Evolutionary conservation across 2,329 filamentous ascomycete genomes (phyloP), one percentile per base, ranked within the genome.

Genomic region (Hypoxylon sp.): DNA sequence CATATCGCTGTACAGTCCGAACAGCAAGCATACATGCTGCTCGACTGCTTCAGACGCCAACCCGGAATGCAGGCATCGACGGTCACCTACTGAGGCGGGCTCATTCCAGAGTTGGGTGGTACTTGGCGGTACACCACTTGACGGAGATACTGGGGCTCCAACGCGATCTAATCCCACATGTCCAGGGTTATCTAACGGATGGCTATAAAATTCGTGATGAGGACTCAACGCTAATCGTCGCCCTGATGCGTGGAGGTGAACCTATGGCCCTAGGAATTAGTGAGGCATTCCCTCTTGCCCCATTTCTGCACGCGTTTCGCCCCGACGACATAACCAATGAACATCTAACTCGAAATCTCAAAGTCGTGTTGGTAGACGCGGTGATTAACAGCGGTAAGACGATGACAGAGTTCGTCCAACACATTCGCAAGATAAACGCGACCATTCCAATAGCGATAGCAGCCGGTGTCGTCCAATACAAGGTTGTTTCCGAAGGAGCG

Each of bases 221-320:
- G 72, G 6, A 77, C 1, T 58, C 78, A 8, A 90, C 86, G 0
- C 63, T 81, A 0, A 89, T 91, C 51, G 78, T 90, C 0, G 81
- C 88, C 0, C 68, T 91, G n/a, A 91, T 91, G 88, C 85, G 87
- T 8, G 87, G 85, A 1, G 88, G 88, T 8, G 87, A 90, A 68
- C 82, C 88, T 0, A 88, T 91, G 85, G 89, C 89, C 0, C 75
- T 84, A 1, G 88, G 88, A 0, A 80, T 91, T 50, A 86, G 77
- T 69, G 81, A 87, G 0, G 85, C 79, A 0, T 84, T 91, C 4
- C 85, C 84, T 0, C 64, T 63, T 89, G 73, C 75, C 50, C 63
- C 50, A 33, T 72, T 74, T 29, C 5, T 71, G 1, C 71, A 75
- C 42, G 72, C 71, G 2, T 74, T 70, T 0, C 4, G 53, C 3